These are phyloP conservation scores for Aspergillus homomorphus DNA, from an alignment of 495 filamentous ascomycete species.

Conservation along the genomic window DNA sequence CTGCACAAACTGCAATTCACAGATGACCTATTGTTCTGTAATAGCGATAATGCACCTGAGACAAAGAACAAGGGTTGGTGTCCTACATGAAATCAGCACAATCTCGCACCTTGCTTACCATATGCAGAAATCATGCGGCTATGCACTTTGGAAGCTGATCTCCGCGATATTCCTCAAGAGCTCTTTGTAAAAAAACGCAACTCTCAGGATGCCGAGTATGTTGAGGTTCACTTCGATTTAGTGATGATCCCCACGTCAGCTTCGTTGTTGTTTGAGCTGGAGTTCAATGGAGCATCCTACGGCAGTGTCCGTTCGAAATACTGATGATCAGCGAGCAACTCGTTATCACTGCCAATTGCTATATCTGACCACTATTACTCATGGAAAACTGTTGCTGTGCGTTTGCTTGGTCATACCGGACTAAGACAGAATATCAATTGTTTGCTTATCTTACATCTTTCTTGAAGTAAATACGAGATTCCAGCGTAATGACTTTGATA, in stretches of 20 bases:
- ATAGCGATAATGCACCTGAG: slow-evolving; percentile 8
- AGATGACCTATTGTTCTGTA: slow-evolving; percentile 6
- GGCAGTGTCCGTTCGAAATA: slow-evolving; percentile 18
- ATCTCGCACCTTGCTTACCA: background rate
- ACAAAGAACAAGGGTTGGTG: slow-evolving; percentile 5
- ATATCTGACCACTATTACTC: background rate
- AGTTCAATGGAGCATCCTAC: slow-evolving; percentile 30
- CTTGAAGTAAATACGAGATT: no score
- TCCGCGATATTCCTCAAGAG: slow-evolving; percentile 21
- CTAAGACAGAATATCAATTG: no score
- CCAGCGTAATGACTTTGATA: no score
- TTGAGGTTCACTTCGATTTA: slow-evolving; percentile 15
- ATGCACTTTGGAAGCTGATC: slow-evolving; percentile 24
- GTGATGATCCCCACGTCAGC: slow-evolving; percentile 27
- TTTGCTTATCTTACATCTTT: no score
- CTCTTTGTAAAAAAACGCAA: slow-evolving; percentile 22
- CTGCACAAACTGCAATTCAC: background rate
- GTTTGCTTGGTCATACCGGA: background rate
- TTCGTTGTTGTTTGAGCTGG: slow-evolving; percentile 25
- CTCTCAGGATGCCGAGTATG: slow-evolving; percentile 22
- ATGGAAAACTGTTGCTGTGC: background rate
- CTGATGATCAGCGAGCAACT: background rate
- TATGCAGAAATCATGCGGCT: slow-evolving; percentile 14
- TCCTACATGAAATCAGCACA: slow-evolving; percentile 6
- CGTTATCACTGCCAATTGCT: background rate